These are phyloP conservation scores for Pseudofabraea citricarpa DNA, from an alignment of 2,329 filamentous ascomycete genomes.

Conservation along the genomic window DNA sequence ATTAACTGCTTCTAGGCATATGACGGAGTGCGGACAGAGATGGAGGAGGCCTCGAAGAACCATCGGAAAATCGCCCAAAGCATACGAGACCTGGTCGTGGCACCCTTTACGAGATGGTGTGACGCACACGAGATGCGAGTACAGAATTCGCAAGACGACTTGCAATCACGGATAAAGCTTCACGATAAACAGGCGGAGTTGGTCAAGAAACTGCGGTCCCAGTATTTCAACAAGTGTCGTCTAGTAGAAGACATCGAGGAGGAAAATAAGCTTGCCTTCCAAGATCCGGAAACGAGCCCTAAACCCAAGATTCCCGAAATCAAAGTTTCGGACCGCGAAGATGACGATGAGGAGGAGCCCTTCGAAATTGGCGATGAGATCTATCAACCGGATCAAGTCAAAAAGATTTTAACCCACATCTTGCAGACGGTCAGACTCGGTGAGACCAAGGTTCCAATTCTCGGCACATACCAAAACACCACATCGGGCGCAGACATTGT, in stretches of 20 bases:
- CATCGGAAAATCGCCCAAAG: conserved; percentile 96
- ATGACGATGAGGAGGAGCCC: conserved; percentile 73
- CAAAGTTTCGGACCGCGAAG: conserved; percentile 70
- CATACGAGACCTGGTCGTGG: conserved; percentile 92
- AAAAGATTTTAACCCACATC: conserved; percentile 84
- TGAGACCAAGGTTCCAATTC: conserved; percentile 91
- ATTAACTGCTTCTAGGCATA: conserved; percentile 62
- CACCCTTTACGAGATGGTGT: conserved; percentile 93
- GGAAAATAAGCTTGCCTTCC: conserved; percentile 97
- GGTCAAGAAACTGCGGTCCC: conserved; percentile 88
- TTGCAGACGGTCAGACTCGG: conserved; percentile 80
- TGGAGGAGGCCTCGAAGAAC: conserved; percentile 83
- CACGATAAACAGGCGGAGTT: conserved; percentile 88
- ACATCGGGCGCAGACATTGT: conserved; percentile 90
- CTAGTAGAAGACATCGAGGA: conserved; percentile 95
- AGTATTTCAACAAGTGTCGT: conserved; percentile 98
- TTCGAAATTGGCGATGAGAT: conserved; percentile 88
- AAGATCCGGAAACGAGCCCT: conserved; percentile 73
- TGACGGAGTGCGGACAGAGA: conserved; percentile 86
- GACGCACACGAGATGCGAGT: conserved; percentile 89
- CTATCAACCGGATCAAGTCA: conserved; percentile 81
- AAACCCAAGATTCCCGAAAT: conserved; percentile 72
- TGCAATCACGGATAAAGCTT: conserved; percentile 84
- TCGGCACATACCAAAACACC: conserved; percentile 92
- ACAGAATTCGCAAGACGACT: conserved; percentile 90